Evolutionary conservation across 495 filamentous ascomycete species (phyloP).

Genomic region (Pyrenula aspistea): DNA sequence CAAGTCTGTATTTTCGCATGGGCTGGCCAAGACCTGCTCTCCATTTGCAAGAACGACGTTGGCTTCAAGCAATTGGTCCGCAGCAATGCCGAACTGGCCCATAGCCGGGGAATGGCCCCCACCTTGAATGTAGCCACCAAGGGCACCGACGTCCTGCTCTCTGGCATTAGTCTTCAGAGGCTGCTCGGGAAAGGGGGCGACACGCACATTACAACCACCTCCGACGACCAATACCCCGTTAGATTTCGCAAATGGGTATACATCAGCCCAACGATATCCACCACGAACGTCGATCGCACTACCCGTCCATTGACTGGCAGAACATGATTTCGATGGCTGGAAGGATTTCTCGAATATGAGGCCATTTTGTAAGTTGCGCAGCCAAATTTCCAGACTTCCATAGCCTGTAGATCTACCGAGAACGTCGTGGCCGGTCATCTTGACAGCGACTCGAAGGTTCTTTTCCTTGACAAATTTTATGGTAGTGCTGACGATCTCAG

Average conservation of each 20-base stretch:
- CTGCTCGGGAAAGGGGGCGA: neutral
- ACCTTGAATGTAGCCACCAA: slow-evolving; percentile 26
- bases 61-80: slow-evolving; percentile 31
- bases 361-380: slow-evolving; percentile 19
- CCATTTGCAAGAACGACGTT: slow-evolving; percentile 47
- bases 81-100: slow-evolving; percentile 19
- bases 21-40: slow-evolving; percentile 33
- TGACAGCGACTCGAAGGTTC: slow-evolving; percentile 41
- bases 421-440: slow-evolving; percentile 41
- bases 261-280: slow-evolving; percentile 24
- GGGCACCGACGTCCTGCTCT: slow-evolving; percentile 7
- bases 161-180: slow-evolving; percentile 1
- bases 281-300: slow-evolving; percentile 22
- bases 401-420: slow-evolving; percentile 19
- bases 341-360: slow-evolving; percentile 16
- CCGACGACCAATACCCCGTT: slow-evolving; percentile 21
- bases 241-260: slow-evolving; percentile 15
- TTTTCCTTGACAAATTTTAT: slow-evolving; percentile 31
- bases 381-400: slow-evolving; percentile 25
- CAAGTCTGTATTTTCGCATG: slow-evolving; percentile 39
- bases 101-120: slow-evolving; percentile 21
- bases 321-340: slow-evolving; percentile 7
- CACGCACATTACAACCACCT: slow-evolving; percentile 20
- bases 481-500: slow-evolving; percentile 12
- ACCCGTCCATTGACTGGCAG: slow-evolving; percentile 14